A percentile compares a stretch with the other conserved stretches of the same genome.
Evolutionary conservation across 1,139 yeast species (phyloP).

Genomic region (Geotrichum cucujoidarum): DNA sequence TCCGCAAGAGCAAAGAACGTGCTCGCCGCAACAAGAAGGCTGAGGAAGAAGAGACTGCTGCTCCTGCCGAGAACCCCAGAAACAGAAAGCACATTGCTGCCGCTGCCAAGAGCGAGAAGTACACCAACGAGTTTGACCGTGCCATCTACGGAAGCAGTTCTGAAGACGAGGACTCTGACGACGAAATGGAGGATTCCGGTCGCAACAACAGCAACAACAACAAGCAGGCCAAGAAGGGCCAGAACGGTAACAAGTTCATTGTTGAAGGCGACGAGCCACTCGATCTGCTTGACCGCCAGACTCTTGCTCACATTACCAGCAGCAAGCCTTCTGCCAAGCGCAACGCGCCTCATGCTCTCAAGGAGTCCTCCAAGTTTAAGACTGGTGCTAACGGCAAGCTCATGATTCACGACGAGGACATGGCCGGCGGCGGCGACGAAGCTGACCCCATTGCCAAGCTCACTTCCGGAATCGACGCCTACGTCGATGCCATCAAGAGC

Average conservation of each 20-base stretch:
- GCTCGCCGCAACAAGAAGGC: constrained; percentile 65
- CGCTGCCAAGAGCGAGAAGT: constrained; percentile 35
- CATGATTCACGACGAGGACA: constrained; percentile 35
- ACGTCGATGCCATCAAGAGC: constrained; percentile 84
- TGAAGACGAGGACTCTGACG: constrained; percentile 38
- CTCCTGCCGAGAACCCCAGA: constrained; percentile 17
- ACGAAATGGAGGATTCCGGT: constrained; percentile 34
- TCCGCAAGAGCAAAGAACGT: constrained; percentile 79
- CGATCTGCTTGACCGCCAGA: constrained; percentile 79
- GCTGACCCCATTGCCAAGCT: constrained; percentile 52
- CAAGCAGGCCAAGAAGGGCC: constrained; percentile 5
- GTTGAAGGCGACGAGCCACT: constrained; percentile 81
- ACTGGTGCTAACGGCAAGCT: constrained; percentile 43
- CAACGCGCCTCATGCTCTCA: constrained; percentile 38
- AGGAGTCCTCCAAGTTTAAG: constrained; percentile 45
- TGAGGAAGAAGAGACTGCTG: constrained; percentile 24
- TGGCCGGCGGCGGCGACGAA: constrained; percentile 27
- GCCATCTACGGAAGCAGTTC: constrained; percentile 51
- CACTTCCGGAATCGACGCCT: constrained; percentile 74
- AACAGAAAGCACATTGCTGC: constrained; percentile 18
- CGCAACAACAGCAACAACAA: constrained; percentile 24
- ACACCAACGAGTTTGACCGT: constrained; percentile 81
- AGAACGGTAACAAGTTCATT: constrained; percentile 48
- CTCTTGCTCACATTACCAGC: constrained; percentile 82
- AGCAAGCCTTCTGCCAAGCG: constrained; percentile 56